Base-by-base conservation (phyloP, 208 protist genomes). In the Angomonas deanei region DNA sequence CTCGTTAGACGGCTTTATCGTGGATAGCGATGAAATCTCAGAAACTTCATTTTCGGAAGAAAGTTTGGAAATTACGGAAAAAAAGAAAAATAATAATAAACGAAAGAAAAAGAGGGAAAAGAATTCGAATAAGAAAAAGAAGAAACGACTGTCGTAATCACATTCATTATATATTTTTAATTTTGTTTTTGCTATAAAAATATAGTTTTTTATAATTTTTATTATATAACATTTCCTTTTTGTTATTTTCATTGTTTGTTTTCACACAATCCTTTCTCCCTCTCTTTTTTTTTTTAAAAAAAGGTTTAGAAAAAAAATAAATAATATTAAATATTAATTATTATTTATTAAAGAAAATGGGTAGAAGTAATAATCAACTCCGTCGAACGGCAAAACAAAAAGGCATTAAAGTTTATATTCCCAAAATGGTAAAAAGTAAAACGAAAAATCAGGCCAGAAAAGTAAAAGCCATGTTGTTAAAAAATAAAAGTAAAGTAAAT, bases 281-380 rank as follows among this genome's bases (percentile, higher is more conserved):
- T 42, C 36, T 42, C 15, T 42, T 42, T 8, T 42, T 42, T n/a
- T 42, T 15, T 42, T 8, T n/a, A 42, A 42, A 42, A 42, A 8
- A 42, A n/a, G 15, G 15, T 8, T 15, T n/a, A 42, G 15, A 42
- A 53, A 53, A 15, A 26, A 53, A 53, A 53, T 23, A 53, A 53
- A 26, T 6, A 26, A 53, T 53, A 53, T 53, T 53, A 53, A 28
- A 53, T 26, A 53, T 42, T 15, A 8, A 8, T 15, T n/a, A 42
- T 15, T 33, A 11, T 5, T 8, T 53, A 11, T 19, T 31, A 19
- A 26, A 39, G 8, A 8, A 33, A 48, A 94, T 94, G 88, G 88
- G 85, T 1, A 79, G 84, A 21, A 94, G 88, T 68, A 94, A 94
- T 61, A 94, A 94, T 38, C 88, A 92, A 68, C 75, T 78, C 5